Evolutionary conservation across 345 rosid genomes (phyloP), one percentile per base, ranked within the genome.

Genomic region (Lenwebbia sp.): DNA sequence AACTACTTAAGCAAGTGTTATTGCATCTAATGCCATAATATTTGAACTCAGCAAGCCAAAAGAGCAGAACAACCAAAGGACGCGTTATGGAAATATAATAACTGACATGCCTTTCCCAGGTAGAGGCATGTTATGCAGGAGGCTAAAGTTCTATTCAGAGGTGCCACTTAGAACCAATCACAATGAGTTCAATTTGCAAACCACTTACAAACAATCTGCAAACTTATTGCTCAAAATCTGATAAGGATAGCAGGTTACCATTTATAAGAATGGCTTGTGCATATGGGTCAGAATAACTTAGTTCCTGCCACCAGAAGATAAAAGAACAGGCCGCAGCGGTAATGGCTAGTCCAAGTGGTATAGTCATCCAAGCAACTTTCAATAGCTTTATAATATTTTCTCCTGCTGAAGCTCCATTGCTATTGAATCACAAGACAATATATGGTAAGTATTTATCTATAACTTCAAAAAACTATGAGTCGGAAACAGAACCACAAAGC

Each of bases 221-320:
- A 22, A 17, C 53, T 5, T 33, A 74, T 49, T 15, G 86, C 57
- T 25, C 84, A 78, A 84, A 87, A 83, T 54, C 22, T 37, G 10
- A 23, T 17, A 55, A 85, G 30, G 82, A 13, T 21, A 50, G 75
- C 40, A 84, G 23, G 85, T 87, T 93, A 96, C 99, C 99, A 86
- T 98, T 93, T 87, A 98, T 94, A 87, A 95, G 88, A 26, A 98
- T 95, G 70, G 98, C 99, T 82, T 91, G 94, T 1, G 93, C 96
- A 87, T 94, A 94, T 37, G 96, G 90, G 53, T 93, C 91, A 54
- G 94, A 90, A 86, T 81, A 87, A 87, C 89, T 90, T 87, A 94
- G 91, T 88, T 92, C 95, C 88, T 95, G 96, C 99, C 96, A 96
- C 98, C 98, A 93, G 55, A 96, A 92, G 83, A 97, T 93, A 65